Conservation (phyloP, 2,329 filamentous ascomycete genomes). For the Colletotrichum sp. region DNA sequence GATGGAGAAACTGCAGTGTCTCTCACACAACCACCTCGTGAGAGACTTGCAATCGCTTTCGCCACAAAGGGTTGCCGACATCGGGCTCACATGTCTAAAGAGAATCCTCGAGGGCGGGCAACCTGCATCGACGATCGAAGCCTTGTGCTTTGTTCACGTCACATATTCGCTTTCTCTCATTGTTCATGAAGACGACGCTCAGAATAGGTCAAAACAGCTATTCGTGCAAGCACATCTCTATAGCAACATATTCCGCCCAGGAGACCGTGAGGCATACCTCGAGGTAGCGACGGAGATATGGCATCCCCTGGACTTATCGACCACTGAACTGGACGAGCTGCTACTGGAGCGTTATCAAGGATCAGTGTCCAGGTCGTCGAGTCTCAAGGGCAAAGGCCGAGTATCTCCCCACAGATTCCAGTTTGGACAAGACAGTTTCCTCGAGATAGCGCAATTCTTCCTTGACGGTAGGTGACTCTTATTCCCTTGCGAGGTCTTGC, state of each 20-base stretch:
- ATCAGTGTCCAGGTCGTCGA: constrained; percentile 26
- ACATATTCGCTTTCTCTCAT: constrained; percentile 56
- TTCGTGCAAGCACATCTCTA: constrained; percentile 55
- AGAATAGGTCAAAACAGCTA: constrained; percentile 39
- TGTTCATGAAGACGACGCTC: constrained; percentile 46
- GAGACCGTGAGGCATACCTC: constrained; percentile 44
- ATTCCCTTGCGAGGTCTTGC: not conserved
- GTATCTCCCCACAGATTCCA: constrained; percentile 22
- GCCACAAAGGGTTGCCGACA: constrained; percentile 40
- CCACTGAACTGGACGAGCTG: constrained; percentile 31
- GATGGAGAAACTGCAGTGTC: constrained; percentile 43
- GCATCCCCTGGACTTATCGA: constrained; percentile 45
- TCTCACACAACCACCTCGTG: constrained; percentile 47
- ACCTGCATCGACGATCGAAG: constrained; percentile 44
- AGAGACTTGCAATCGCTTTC: constrained; percentile 44
- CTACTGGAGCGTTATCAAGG: constrained; percentile 25
- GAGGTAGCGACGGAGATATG: constrained; percentile 52
- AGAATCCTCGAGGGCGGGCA: constrained; percentile 43
- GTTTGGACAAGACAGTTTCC: constrained; percentile 39
- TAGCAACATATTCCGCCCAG: constrained; percentile 38
- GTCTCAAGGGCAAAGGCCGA: constrained; percentile 48
- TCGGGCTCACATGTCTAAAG: constrained; percentile 46
- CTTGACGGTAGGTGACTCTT: constrained; percentile 50
- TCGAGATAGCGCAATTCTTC: constrained; percentile 49
- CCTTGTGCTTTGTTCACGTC: constrained; percentile 57